Base-by-base conservation (phyloP, 176 grass and related monocot genomes). In the Aegilops tauschii region DNA sequence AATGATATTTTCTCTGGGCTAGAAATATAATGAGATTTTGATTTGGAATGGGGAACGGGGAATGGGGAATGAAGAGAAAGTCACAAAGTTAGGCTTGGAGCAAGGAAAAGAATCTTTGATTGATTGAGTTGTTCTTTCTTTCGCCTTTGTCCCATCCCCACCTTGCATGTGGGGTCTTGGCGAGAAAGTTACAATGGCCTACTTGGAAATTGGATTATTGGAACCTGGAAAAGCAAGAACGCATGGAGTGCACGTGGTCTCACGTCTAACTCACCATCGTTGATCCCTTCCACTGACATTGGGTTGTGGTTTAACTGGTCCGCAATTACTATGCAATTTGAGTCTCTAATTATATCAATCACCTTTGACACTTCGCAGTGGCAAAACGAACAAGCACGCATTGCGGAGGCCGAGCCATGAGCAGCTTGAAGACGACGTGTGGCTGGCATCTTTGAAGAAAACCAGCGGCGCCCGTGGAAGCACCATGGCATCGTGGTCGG, bases 341-440 rank as follows among this genome's bases (percentile, higher is more conserved):
- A 20, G 12, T 76, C 52, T 70, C 52, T 70, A n/a, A 35, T 34
- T 5, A 47, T 3, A 73, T 56, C 34, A 29, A 25, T 69, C 13
- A 13, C 8, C 18, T 62, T 34, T 49, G 23, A 29, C 13, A n/a
- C 77, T 81, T 69, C 49, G 9, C 90, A 96, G 96, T 3, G 85
- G 70, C 14, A 98, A 75, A 37, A 78, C 86, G 8, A 74, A 68
- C 8, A 93, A 89, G 34, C 86, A 85, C 45, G 17, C 80, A 17
- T 58, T 83, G 0, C 90, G 90, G 44, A 92, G 74, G 88, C 88
- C 96, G 17, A 90, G 90, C 54, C 92, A 89, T 68, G 89, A 89
- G 69, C 87, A 90, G 86, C 83, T 98, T 14, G 93, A 94, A 83
- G 90, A 98, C 63, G 82, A 63, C 2, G 86, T 91, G 5, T 98